phyloP scores from a whole-genome alignment of 306 rosid species.

The Pterocarpus macrocarpus region DNA sequence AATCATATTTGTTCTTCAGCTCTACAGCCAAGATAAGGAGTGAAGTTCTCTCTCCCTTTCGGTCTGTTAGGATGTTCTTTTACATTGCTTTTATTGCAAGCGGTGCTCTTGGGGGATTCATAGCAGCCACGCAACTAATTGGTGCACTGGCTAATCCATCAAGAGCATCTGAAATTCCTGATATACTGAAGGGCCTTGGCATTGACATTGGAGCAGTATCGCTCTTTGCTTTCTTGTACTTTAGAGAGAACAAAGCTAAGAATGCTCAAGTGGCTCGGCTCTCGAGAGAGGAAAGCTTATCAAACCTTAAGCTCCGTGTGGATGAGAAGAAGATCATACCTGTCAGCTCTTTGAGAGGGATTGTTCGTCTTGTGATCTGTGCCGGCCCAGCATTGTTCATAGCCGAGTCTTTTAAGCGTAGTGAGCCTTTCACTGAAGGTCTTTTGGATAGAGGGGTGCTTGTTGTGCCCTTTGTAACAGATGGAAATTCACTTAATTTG shows the following conservation, averaged over 20 bases:
- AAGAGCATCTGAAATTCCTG: conserved; percentile 65
- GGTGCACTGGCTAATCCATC: conserved; percentile 81
- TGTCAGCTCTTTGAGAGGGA: conserved; percentile 75
- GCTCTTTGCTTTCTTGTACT: conserved; percentile 79
- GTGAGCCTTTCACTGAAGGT: conserved; percentile 77
- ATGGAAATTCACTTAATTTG: conserved; percentile 68
- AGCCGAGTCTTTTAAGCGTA: conserved; percentile 71
- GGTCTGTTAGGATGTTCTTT: conserved; percentile 90
- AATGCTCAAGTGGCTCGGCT: conserved; percentile 81
- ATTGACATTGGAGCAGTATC: conserved; percentile 86
- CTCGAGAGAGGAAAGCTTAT: conserved; percentile 85
- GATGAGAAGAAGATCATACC: conserved; percentile 72
- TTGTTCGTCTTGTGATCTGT: conserved; percentile 89
- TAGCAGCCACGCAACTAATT: conserved; percentile 74
- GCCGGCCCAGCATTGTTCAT: conserved; percentile 81
- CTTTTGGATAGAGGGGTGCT: conserved; percentile 92
- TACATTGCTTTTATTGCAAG: conserved; percentile 79
- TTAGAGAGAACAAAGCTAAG: conserved; percentile 80
- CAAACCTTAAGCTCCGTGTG: conserved; percentile 85
- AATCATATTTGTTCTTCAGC: conserved; percentile 68
- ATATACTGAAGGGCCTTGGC: conserved; percentile 73
- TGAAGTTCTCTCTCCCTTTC: conserved; percentile 87
- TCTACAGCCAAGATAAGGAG: conserved; percentile 87
- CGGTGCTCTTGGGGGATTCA: conserved; percentile 74
- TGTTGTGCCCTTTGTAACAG: conserved; percentile 80